A percentile compares a stretch with the other conserved stretches of the same genome.
Conservation (phyloP, 73 alveolate genomes). For the Paramecium tetraurelia region DNA sequence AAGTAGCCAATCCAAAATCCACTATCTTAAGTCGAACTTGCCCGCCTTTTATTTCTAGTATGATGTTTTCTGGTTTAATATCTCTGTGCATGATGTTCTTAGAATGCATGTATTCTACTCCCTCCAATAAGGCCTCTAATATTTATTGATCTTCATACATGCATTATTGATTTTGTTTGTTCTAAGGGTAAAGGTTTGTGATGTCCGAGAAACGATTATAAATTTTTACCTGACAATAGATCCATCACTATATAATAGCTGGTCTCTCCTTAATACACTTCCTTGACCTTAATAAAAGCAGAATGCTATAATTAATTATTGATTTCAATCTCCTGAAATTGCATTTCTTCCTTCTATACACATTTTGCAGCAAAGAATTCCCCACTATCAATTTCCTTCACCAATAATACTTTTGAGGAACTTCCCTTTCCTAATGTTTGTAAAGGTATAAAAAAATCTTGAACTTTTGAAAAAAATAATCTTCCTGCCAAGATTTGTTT, state of each 20-base stretch:
- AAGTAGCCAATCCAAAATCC: slow-evolving; percentile 60
- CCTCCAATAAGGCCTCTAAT: slow-evolving; percentile 51
- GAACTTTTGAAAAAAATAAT: not conserved
- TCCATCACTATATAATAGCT: slow-evolving; percentile 54
- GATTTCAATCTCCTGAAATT: not conserved
- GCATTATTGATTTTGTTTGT: slow-evolving; percentile 35
- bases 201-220: slow-evolving; percentile 16
- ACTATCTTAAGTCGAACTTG: slow-evolving; percentile 35
- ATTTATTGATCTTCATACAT: not conserved
- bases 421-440: slow-evolving; percentile 21
- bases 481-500: not conserved
- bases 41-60: slow-evolving; percentile 5
- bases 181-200: slow-evolving; percentile 2
- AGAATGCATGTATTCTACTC: slow-evolving; percentile 43
- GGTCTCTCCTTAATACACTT: slow-evolving; percentile 54
- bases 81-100: slow-evolving; percentile 62
- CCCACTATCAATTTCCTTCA: not conserved
- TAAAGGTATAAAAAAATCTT: not conserved
- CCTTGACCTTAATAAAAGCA: slow-evolving; percentile 34
- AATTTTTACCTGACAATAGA: slow-evolving; percentile 31
- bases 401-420: slow-evolving; percentile 4
- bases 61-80: slow-evolving; percentile 53
- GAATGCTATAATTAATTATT: slow-evolving; percentile 15
- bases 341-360: slow-evolving; percentile 24
- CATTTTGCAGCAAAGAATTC: slow-evolving; percentile 48